Percentiles rank a stretch among this genome's conserved stretches.
Evolutionary conservation across 441 rosid species (phyloP).

Genomic region (Adansonia gregorii): DNA sequence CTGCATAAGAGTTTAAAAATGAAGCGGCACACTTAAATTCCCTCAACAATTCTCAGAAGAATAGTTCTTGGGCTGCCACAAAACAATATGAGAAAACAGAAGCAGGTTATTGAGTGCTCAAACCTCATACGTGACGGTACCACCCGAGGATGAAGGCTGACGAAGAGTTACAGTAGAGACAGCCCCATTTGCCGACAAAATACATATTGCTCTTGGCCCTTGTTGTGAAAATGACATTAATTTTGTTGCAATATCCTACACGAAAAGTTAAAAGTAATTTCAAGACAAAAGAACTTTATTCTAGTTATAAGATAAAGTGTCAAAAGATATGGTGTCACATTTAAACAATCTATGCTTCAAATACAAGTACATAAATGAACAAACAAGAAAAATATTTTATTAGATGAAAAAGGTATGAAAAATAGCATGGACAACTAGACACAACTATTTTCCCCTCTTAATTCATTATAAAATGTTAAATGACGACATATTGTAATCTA

Average conservation of each 20-base stretch:
- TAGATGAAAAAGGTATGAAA: neutral
- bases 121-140: conserved; percentile 84
- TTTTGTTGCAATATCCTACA: conserved; percentile 77
- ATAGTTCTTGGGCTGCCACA: neutral
- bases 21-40: neutral
- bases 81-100: neutral
- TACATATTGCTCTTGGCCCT: conserved; percentile 74
- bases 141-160: conserved; percentile 74
- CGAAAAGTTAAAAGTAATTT: conserved; percentile 27
- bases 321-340: neutral
- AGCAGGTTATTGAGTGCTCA: conserved; percentile 18
- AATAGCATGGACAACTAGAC: neutral
- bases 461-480: neutral
- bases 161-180: conserved; percentile 75
- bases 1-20: neutral
- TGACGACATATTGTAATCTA: neutral
- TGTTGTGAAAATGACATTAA: conserved; percentile 43
- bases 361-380: conserved; percentile 1
- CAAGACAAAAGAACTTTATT: conserved; percentile 13
- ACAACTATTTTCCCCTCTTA: neutral
- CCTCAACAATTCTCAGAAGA: neutral
- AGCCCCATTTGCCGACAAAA: conserved; percentile 84
- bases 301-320: neutral
- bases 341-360: neutral
- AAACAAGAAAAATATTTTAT: neutral